phyloP scores from a whole-genome alignment of 495 filamentous ascomycete species.

The Aspergillus bertholletiae region DNA sequence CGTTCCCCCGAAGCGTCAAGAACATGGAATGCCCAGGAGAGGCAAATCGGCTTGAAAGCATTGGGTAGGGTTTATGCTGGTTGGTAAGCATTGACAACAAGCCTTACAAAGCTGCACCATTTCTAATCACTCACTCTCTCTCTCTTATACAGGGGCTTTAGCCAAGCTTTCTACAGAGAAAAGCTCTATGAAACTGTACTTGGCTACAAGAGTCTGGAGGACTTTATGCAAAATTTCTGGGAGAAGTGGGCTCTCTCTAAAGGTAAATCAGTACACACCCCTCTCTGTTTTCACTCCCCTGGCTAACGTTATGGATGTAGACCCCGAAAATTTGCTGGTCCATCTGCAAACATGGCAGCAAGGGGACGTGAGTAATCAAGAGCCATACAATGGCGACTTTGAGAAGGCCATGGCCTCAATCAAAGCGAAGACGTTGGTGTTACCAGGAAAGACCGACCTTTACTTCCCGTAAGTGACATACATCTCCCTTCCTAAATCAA shows the following conservation, averaged over 20 bases:
- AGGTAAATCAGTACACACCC: constrained; percentile 27
- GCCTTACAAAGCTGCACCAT: neutral
- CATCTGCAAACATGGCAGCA: constrained; percentile 76
- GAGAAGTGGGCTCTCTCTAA: constrained; percentile 67
- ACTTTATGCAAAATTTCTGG: constrained; percentile 70
- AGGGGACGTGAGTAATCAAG: constrained; percentile 60
- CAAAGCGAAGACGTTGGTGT: constrained; percentile 62
- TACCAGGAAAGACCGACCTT: constrained; percentile 64
- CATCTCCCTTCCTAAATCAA: neutral
- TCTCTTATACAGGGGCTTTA: constrained; percentile 53
- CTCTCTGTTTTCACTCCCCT: neutral
- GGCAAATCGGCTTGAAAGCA: constrained; percentile 60
- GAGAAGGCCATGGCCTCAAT: constrained; percentile 62
- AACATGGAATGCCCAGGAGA: constrained; percentile 54
- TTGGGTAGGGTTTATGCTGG: constrained; percentile 71
- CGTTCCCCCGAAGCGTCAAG: constrained; percentile 37
- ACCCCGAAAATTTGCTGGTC: constrained; percentile 62
- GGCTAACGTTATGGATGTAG: constrained; percentile 27
- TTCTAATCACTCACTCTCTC: neutral
- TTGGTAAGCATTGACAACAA: constrained; percentile 42
- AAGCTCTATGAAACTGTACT: constrained; percentile 58
- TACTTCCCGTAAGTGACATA: constrained; percentile 65
- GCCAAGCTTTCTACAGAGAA: constrained; percentile 67
- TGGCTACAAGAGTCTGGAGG: constrained; percentile 60
- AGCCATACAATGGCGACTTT: constrained; percentile 62